Evolutionary conservation across 805 yeast genomes (phyloP), one percentile per base, ranked within the genome.

Genomic region (Metschnikowia picachoensis): DNA sequence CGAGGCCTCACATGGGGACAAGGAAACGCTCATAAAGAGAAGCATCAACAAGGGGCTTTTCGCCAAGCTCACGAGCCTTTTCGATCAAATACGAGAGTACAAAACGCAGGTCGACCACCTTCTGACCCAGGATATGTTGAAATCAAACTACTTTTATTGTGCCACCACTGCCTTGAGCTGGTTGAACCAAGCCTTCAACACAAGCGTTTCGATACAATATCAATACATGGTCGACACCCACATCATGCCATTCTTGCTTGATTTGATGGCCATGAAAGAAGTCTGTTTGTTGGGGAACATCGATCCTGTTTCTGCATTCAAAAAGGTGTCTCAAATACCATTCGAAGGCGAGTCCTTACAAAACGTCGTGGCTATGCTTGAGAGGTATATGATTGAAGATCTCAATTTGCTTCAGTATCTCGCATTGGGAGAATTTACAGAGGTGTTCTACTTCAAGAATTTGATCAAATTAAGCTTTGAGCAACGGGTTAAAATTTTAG

Each of bases 241-340:
- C 43, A 73, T 90, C 28, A 64, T 88, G 1, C 96, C 96, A 27
- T 82, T 87, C 50, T 67, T 89, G 46, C 69, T 87, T 57, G 70
- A 76, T 14, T 66, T 89, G 39, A 78, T 82, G 42, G 76, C 74
- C 37, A 76, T 86, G 71, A 82, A 87, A 49, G 97, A 92, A 50
- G 87, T 87, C 12, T 86, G 95, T 53, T 87, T 85, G 53, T 64
- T 86, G 46, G 83, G 84, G 0, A 76, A 75, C 30, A 64, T 86
- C 10, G 73, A 74, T 34, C 86, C 92, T 0, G 71, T 77, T 2
- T 56, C 48, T 52, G 79, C 55, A 43, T 79, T 54, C 56, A 73
- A 47, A 56, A 61, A 48, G 55, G 82, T 58, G 49, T 84, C 76
- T 0, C 76, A 72, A 48, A 64, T 70, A 20, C 68, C 71, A 1